phyloP scores from a whole-genome alignment of 495 filamentous ascomycete genomes.

The Daldinia grandis region DNA sequence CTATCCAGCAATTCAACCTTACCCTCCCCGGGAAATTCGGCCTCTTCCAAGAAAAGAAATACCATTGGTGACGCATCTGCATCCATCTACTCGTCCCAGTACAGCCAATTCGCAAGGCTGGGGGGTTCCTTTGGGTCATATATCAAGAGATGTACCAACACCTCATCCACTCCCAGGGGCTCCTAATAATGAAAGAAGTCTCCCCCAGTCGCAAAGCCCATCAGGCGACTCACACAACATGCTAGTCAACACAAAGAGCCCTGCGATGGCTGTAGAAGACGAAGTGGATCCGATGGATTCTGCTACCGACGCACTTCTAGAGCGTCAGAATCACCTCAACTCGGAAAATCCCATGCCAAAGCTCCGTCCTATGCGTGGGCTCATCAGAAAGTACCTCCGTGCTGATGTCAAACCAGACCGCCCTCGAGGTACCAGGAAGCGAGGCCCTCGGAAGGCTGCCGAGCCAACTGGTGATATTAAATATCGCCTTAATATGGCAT shows the following conservation, averaged over 20 bases:
- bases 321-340: slow-evolving; percentile 33
- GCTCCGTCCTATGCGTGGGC: slow-evolving; percentile 17
- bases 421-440: slow-evolving; percentile 42
- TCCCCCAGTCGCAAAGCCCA: background rate
- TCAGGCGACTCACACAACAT: background rate
- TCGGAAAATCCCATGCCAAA: slow-evolving; percentile 30
- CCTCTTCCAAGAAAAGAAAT: background rate
- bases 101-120: background rate
- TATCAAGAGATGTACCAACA: background rate
- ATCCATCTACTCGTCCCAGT: background rate
- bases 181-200: background rate
- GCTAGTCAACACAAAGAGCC: background rate
- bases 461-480: slow-evolving; percentile 81
- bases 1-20: slow-evolving; percentile 11
- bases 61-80: background rate
- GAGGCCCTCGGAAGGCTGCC: slow-evolving; percentile 74
- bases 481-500: slow-evolving; percentile 72
- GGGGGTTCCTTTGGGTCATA: background rate
- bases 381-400: slow-evolving; percentile 24
- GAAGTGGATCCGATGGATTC: slow-evolving; percentile 18
- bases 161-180: background rate
- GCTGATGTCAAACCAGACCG: slow-evolving; percentile 17
- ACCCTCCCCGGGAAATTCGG: background rate
- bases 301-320: slow-evolving; percentile 31
- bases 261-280: slow-evolving; percentile 4